Evolutionary conservation across 148 eudicot genomes (phyloP), one percentile per base, ranked within the genome.

Genomic region (Beta vulgaris): DNA sequence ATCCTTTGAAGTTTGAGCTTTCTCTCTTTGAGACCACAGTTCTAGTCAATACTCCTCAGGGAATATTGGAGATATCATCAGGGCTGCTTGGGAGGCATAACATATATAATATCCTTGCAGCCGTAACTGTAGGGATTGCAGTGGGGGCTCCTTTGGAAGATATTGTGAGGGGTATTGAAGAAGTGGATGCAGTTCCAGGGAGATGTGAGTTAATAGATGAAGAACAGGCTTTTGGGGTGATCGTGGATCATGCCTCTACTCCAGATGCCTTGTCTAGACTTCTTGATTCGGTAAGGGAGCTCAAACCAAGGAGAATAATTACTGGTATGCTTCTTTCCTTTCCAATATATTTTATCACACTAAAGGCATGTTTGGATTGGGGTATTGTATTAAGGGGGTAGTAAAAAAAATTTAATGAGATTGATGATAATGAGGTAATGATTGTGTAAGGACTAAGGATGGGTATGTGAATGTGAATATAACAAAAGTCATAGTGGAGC

Each of bases 71-170:
- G 82, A 96, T 96, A 42, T 96, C 99, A 12, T 96, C 98, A 7
- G 99, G 99, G 39, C 84, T 96, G 87, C 91, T 92, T 54, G 98
- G 99, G 49, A 92, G 86, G 82, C 93, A 88, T 78, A 91, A 92
- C 62, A 87, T 96, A 31, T 96, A 89, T 77, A 91, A 91, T 82
- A 92, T 96, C 64, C 93, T 96, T 71, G 98, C 98, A 34, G 91
- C 97, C 36, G 94, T 96, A 68, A 90, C 98, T 28, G 99, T 92
- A 77, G 99, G 99, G 60, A 81, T 96, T 76, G 97, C 98, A 12
- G 99, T 96, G 64, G 98, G 94, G 58, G 98, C 97, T n/a, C 98
- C 98, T 1, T 87, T 96, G 84, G 97, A 92, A 77, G 99, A 96
- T 68, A 96, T 96, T 73, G 99, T 96, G 49, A 91, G 94, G 85